Evolutionary conservation across 139 green algal species (phyloP).

Genomic region (Asterochloris sp.): DNA sequence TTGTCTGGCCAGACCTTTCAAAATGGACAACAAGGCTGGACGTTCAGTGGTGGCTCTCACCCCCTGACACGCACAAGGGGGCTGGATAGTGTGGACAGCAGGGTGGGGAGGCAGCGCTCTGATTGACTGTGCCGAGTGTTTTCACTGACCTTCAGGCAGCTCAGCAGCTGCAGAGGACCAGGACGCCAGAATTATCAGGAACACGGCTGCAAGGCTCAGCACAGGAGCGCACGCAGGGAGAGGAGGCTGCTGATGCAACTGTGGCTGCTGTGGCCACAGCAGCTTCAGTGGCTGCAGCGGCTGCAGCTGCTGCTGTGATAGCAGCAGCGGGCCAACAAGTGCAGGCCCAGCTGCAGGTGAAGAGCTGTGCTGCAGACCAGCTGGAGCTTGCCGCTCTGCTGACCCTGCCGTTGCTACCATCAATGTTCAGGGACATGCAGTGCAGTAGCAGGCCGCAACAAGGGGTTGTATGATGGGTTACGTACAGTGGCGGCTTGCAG

Average conservation of each 20-base stretch:
- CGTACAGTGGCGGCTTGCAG: not conserved
- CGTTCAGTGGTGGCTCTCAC: no score
- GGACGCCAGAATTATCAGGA: not conserved
- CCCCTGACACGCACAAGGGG: no score
- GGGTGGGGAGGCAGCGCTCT: not conserved
- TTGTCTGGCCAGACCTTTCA: no score
- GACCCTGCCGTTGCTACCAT: not conserved
- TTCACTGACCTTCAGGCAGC: not conserved
- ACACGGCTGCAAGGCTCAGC: not conserved
- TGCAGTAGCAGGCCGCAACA: not conserved
- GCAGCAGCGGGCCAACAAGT: constrained; percentile 61
- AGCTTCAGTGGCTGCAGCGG: constrained; percentile 13
- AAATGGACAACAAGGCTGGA: no score
- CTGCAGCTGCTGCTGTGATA: constrained; percentile 55
- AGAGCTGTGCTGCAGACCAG: not conserved
- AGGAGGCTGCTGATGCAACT: not conserved
- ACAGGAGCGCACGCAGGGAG: not conserved
- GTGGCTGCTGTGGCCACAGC: constrained; percentile 18
- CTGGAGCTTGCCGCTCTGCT: not conserved
- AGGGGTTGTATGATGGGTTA: not conserved
- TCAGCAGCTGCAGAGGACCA: not conserved
- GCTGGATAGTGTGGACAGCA: no score
- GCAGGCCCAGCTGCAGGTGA: constrained; percentile 60
- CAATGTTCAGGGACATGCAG: not conserved
- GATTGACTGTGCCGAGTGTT: not conserved